phyloP scores from a whole-genome alignment of 2,329 filamentous ascomycete species.

The Berkeleyomyces rouxiae region DNA sequence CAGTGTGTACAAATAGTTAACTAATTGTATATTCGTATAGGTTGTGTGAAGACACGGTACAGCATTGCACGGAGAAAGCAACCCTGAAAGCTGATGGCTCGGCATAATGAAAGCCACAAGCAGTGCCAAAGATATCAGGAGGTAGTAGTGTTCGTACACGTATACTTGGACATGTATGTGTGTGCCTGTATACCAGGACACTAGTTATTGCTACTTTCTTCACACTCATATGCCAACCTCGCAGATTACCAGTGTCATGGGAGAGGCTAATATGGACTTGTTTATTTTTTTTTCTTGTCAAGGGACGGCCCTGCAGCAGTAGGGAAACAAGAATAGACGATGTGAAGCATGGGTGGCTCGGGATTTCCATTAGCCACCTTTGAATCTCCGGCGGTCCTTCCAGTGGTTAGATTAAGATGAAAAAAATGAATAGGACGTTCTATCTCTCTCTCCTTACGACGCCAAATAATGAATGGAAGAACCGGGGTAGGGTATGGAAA shows the following conservation, averaged over 20 bases:
- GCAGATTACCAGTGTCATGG: background rate
- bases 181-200: too few species aligned
- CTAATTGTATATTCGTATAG: background rate
- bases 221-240: background rate
- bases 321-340: background rate
- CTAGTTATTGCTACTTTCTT: too few species aligned
- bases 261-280: background rate
- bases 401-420: background rate
- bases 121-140: background rate
- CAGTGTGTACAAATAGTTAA: background rate
- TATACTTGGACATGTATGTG: background rate
- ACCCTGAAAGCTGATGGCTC: background rate
- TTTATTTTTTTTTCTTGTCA: background rate
- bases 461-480: background rate
- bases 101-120: background rate
- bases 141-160: background rate
- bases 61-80: background rate
- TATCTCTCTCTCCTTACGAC: background rate
- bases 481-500: background rate
- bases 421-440: background rate
- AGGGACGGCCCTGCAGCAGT: background rate
- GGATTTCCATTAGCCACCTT: background rate
- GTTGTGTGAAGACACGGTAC: background rate
- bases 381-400: background rate
- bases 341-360: background rate